phyloP scores from a whole-genome alignment of 805 yeast genomes.

The Sugiyamaella chiloensis region DNA sequence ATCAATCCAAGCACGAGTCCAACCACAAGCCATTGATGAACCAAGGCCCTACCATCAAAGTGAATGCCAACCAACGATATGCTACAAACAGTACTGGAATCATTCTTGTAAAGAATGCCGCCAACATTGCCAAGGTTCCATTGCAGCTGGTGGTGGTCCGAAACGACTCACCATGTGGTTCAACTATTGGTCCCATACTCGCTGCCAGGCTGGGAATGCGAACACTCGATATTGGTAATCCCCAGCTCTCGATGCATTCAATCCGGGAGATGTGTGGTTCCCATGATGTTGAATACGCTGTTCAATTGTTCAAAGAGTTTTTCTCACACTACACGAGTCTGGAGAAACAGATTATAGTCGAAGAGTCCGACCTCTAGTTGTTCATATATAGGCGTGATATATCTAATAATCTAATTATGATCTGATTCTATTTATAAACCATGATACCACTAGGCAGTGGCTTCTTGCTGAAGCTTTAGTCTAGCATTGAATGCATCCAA shows the following conservation, averaged over 20 bases:
- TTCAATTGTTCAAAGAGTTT: constrained; percentile 59
- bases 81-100: constrained; percentile 92
- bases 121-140: constrained; percentile 67
- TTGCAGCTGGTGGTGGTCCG: constrained; percentile 89
- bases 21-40: constrained; percentile 79
- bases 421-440: background rate
- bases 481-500: constrained; percentile 20
- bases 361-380: constrained; percentile 12
- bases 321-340: constrained; percentile 39
- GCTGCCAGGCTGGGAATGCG: constrained; percentile 84
- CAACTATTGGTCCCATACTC: constrained; percentile 93
- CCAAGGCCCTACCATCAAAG: constrained; percentile 86
- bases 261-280: constrained; percentile 89
- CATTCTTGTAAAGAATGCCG: constrained; percentile 69
- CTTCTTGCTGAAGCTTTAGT: constrained; percentile 10
- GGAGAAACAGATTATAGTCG: constrained; percentile 23
- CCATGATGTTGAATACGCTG: constrained; percentile 62
- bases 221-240: constrained; percentile 86
- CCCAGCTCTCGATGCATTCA: constrained; percentile 91
- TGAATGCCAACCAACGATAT: constrained; percentile 93
- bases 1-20: constrained; percentile 68
- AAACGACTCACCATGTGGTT: constrained; percentile 92
- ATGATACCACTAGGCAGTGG: too few species aligned
- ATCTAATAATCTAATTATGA: background rate
- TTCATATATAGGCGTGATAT: background rate